Conservation (phyloP, 139 green algal genomes). For the Pleodorina starrii region DNA sequence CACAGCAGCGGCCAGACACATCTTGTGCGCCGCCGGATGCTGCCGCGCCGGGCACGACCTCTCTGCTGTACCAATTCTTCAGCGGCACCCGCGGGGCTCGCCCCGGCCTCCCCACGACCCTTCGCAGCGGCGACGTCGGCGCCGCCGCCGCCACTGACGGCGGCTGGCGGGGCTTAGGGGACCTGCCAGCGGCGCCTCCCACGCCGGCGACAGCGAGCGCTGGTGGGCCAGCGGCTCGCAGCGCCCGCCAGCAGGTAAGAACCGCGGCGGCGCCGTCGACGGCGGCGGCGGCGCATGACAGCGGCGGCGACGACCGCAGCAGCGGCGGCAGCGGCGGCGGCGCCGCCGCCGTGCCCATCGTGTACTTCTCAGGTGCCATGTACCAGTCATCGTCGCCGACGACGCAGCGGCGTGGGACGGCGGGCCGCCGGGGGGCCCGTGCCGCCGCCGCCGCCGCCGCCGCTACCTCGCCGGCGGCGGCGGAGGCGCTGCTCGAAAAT, state of each 20-base stretch:
- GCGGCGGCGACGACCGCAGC: neutral
- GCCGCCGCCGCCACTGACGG: too few relatives aligned
- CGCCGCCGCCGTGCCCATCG: neutral
- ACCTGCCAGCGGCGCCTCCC: neutral
- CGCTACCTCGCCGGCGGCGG: neutral
- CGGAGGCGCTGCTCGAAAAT: too few relatives aligned
- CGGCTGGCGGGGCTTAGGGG: neutral
- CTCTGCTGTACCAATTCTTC: constrained; percentile 33
- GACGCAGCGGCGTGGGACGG: constrained; percentile 21
- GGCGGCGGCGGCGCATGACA: neutral
- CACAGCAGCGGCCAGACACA: neutral
- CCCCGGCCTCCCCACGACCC: neutral
- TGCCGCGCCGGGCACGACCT: neutral
- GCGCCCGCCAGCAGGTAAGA: too few relatives aligned
- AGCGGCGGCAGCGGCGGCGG: neutral
- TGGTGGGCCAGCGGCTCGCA: too few relatives aligned
- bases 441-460: neutral
- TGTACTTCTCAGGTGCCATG: constrained; percentile 19
- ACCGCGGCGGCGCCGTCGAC: too few relatives aligned
- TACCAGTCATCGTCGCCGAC: neutral
- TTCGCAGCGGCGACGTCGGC: too few relatives aligned
- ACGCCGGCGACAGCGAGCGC: too few relatives aligned
- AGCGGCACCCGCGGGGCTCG: neutral
- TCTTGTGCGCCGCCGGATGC: neutral
- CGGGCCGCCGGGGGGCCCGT: neutral